phyloP scores from a whole-genome alignment of 495 filamentous ascomycete genomes.

The Penicillium goetzii region DNA sequence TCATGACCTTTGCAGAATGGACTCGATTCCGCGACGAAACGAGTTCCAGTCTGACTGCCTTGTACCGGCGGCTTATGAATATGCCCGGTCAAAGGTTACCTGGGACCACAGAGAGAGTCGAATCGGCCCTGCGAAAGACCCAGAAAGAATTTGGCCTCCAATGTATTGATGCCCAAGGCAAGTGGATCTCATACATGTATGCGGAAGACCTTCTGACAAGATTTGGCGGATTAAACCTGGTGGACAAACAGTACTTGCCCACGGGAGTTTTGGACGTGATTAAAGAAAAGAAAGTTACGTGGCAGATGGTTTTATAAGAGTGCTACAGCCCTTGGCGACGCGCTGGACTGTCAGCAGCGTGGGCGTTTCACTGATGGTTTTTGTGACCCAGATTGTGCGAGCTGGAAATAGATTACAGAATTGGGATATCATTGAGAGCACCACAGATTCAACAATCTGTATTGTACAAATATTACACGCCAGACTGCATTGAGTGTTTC shows the following conservation, averaged over 20 bases:
- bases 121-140: neutral
- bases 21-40: conserved; percentile 44
- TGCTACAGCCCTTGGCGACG: neutral
- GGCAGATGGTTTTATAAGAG: conserved; percentile 50
- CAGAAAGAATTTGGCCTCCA: neutral
- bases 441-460: too few relatives aligned
- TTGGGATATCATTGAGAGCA: too few relatives aligned
- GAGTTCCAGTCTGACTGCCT: conserved; percentile 18
- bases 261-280: conserved; percentile 57
- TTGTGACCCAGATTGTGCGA: too few relatives aligned
- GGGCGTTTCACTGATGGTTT: neutral
- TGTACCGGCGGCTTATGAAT: neutral
- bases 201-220: conserved; percentile 50
- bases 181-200: conserved; percentile 58
- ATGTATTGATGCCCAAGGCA: conserved; percentile 34
- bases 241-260: conserved; percentile 58
- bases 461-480: too few relatives aligned
- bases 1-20: conserved; percentile 56
- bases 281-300: conserved; percentile 56
- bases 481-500: too few relatives aligned
- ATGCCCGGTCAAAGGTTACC: neutral
- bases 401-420: too few relatives aligned
- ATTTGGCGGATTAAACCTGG: conserved; percentile 56
- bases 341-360: neutral
- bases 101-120: neutral